Conservation (phyloP, 345 rosid genomes). For the Bruguiera parviflora region DNA sequence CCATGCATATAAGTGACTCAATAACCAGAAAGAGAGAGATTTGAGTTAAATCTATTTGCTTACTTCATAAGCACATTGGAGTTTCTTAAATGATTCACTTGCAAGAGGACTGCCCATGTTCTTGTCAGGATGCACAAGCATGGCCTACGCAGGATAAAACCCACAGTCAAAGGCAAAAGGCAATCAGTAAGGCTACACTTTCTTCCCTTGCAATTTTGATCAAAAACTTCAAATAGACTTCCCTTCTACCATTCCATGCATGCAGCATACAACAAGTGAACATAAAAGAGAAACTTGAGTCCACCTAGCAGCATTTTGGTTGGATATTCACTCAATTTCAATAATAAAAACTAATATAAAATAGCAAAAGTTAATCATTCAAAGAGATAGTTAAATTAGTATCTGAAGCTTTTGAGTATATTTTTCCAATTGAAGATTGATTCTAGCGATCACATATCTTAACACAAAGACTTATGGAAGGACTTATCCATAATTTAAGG, state of each 20-base stretch:
- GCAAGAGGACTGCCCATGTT: conserved; percentile 91
- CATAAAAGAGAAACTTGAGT: background rate
- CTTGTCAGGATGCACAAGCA: conserved; percentile 99
- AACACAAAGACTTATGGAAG: too few species aligned
- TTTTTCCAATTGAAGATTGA: too few species aligned
- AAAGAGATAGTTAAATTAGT: too few species aligned
- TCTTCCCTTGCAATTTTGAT: background rate
- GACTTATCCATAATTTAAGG: too few species aligned
- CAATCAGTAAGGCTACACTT: background rate
- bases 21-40: background rate
- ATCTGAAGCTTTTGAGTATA: too few species aligned
- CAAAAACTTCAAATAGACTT: background rate
- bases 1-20: conserved; percentile 1
- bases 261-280: background rate
- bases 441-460: too few species aligned
- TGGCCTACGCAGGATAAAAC: conserved; percentile 56
- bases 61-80: conserved; percentile 97
- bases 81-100: conserved; percentile 97
- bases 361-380: too few species aligned
- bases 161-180: background rate
- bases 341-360: too few species aligned
- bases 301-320: background rate
- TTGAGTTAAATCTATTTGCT: conserved; percentile 1
- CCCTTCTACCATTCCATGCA: background rate
- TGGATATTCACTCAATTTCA: background rate